These are phyloP conservation scores for Pestalotiopsis sp. DNA, from an alignment of 2,329 filamentous ascomycete species.

Conservation along the genomic window DNA sequence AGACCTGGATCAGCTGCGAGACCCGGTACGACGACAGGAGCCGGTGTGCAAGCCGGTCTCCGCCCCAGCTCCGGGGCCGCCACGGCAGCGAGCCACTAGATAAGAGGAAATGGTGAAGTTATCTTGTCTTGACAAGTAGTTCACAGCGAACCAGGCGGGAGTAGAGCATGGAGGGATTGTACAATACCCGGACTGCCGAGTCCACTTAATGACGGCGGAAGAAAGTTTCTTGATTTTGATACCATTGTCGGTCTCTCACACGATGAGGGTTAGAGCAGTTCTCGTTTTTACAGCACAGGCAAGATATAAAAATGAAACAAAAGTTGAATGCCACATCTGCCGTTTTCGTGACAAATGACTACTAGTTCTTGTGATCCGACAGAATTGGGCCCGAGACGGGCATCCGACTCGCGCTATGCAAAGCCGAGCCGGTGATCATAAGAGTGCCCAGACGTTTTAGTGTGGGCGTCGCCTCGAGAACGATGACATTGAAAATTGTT, in stretches of 20 bases:
- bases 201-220: constrained; percentile 3
- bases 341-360: background rate
- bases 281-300: background rate
- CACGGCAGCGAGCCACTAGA: background rate
- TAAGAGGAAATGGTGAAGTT: background rate
- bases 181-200: background rate
- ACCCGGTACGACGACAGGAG: background rate
- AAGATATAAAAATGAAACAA: background rate
- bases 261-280: background rate
- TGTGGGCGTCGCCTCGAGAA: background rate
- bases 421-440: background rate
- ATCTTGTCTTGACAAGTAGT: too few relatives aligned
- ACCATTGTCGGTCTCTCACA: background rate
- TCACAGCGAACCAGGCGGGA: too few relatives aligned
- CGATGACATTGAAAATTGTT: background rate
- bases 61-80: background rate
- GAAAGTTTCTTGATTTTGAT: background rate
- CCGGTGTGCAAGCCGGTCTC: background rate
- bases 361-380: background rate
- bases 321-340: background rate
- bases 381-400: background rate
- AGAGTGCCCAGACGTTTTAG: background rate
- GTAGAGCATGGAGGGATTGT: background rate
- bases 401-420: background rate
- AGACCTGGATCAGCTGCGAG: background rate